Base-by-base conservation (phyloP, 1,284 basidiomycete genomes). In the Vanrija sp. region DNA sequence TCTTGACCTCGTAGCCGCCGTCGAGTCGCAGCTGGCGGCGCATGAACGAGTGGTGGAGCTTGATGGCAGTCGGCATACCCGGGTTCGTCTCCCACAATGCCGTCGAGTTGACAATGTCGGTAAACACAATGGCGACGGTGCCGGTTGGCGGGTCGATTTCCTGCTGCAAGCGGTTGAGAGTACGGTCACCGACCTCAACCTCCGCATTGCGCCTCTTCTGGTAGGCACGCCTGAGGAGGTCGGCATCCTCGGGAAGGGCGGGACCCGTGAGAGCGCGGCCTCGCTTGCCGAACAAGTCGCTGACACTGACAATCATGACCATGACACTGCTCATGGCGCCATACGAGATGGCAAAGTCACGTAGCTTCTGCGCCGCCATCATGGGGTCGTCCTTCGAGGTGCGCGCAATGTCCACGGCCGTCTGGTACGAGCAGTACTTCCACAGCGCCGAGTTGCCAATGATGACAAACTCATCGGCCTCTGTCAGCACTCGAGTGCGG, bases 1-100 rank as follows among this genome's bases (percentile, higher is more conserved):
- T 98, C 78, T 99, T 99, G 68, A 98, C 95, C 78, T 98, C 94
- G 76, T 98, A 99, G 0, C 96, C 96, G 43, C 93, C 94, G 68
- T 94, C 95, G 51, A 89, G 82, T 29, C 95, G 85, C 43, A 98
- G 79, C 64, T 91, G 87, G 10, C 94, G 83, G 21, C 95, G 86
- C 56, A 98, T 82, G 15, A 98, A 80, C 57, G 81, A 83, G 74
- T 98, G 96, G 79, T 98, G 96, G 68, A 93, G 78, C 39, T 87
- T 85, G 83, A 98, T 96, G 1, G 95, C 94, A 0, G 89, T 88
- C 44, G 89, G 86, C 95, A 98, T 98, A 5, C 94, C 94, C 0
- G 88, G 85, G 69, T 98, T 98, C 47, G 87, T 88, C 72, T 99
- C 96, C 96, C 96, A 99, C 3, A 98, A 80, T 58, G 89, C 87